Conservation (phyloP, 805 yeast genomes). For the Diddensiella santjacobensis region DNA sequence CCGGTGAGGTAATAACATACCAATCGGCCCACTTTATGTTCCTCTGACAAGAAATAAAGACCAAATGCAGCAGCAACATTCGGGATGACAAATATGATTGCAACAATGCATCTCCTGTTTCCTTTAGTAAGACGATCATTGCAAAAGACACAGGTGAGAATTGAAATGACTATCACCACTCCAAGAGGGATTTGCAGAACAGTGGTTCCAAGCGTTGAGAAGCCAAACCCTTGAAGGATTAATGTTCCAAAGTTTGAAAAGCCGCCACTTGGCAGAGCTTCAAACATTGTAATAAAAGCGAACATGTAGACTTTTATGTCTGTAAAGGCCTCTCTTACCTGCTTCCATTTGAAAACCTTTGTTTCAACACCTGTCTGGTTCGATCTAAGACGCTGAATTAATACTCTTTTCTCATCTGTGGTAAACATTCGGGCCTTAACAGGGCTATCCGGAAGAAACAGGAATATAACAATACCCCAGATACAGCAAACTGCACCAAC, state of each 20-base stretch:
- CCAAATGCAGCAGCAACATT: conserved; percentile 35
- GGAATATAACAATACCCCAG: conserved; percentile 44
- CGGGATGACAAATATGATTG: conserved; percentile 33
- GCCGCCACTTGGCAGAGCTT: conserved; percentile 54
- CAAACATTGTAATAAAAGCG: conserved; percentile 38
- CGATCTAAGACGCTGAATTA: conserved; percentile 49
- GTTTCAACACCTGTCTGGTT: conserved; percentile 60
- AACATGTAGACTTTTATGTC: conserved; percentile 47
- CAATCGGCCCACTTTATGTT: conserved; percentile 35
- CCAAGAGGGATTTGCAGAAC: conserved; percentile 48
- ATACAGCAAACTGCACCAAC: conserved; percentile 57
- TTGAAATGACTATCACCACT: conserved; percentile 36
- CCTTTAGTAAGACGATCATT: conserved; percentile 11
- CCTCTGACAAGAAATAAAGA: conserved; percentile 40
- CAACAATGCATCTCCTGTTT: conserved; percentile 28
- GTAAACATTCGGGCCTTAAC: conserved; percentile 33
- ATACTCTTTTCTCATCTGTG: conserved; percentile 33
- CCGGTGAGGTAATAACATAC: conserved; percentile 39
- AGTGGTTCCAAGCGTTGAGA: conserved; percentile 39
- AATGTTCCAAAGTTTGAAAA: conserved; percentile 47
- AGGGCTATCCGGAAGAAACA: conserved; percentile 58
- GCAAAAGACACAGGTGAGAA: conserved; percentile 25
- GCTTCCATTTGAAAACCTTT: conserved; percentile 50
- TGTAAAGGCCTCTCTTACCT: conserved; percentile 47
- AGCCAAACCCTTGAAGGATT: conserved; percentile 43